Conservation (phyloP, 2,329 filamentous ascomycete species). For the Neonectria sp. region DNA sequence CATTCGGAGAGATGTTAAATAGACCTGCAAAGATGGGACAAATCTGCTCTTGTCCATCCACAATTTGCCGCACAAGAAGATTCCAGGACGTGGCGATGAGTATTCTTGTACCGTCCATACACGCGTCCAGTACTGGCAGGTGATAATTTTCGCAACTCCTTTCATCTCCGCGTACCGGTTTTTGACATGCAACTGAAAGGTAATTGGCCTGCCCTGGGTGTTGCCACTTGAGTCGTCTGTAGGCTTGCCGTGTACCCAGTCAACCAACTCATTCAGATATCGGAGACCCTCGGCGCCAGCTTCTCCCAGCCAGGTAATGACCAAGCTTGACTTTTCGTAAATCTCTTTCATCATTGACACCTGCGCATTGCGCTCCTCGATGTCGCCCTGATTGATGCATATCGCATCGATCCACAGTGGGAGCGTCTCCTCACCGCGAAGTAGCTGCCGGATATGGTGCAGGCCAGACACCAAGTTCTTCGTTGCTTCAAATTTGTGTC, state of each 20-base stretch:
- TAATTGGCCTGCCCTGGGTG: not conserved
- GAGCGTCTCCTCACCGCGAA: not conserved
- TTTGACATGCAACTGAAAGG: not conserved
- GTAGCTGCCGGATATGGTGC: not conserved
- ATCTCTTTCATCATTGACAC: conserved; percentile 5
- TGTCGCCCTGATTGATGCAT: conserved; percentile 6
- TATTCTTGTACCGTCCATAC: conserved; percentile 13
- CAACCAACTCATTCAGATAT: conserved; percentile 5
- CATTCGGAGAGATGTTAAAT: not conserved
- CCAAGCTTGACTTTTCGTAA: conserved; percentile 4
- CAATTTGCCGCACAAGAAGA: conserved; percentile 4
- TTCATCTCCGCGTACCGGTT: not conserved
- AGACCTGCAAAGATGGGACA: not conserved
- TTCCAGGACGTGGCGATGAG: not conserved
- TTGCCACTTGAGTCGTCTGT: not conserved
- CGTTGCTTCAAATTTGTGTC: conserved; percentile 6
- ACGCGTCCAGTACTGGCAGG: conserved; percentile 1
- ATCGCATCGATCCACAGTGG: conserved; percentile 15
- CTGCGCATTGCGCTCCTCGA: conserved; percentile 9
- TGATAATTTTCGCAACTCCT: not conserved
- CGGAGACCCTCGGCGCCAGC: not conserved
- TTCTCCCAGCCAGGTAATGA: conserved; percentile 14
- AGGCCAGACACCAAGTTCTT: conserved; percentile 2
- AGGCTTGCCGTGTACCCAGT: not conserved
- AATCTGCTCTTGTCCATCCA: conserved; percentile 14